Percentiles rank a stretch among this genome's conserved stretches.
Evolutionary conservation across 169 alveolate species (phyloP).

Genomic region (Plasmodium gaboni): DNA sequence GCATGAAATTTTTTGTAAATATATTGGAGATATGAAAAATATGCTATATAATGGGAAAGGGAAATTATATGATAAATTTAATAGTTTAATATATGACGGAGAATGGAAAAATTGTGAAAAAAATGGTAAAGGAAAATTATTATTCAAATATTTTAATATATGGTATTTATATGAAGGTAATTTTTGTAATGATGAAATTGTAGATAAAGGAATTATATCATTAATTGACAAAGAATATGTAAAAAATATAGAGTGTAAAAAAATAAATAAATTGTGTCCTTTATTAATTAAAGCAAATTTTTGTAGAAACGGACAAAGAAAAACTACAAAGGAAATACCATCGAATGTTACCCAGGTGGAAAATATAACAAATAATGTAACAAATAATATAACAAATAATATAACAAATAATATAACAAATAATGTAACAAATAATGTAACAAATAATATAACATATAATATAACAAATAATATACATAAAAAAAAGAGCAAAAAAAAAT

Average conservation of each 20-base stretch:
- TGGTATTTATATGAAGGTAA: conserved; percentile 77
- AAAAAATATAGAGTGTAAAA: conserved; percentile 27
- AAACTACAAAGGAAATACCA: background rate
- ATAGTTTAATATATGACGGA: conserved; percentile 74
- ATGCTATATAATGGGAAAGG: conserved; percentile 72
- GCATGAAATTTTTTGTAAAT: conserved; percentile 51
- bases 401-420: too few species aligned
- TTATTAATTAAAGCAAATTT: conserved; percentile 68
- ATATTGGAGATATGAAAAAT: conserved; percentile 71
- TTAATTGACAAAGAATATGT: conserved; percentile 75
- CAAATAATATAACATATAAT: too few species aligned
- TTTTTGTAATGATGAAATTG: conserved; percentile 59
- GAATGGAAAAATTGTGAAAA: conserved; percentile 60
- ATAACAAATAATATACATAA: background rate
- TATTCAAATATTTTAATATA: conserved; percentile 68
- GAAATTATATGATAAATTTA: conserved; percentile 66
- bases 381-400: too few species aligned
- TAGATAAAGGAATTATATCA: conserved; percentile 67
- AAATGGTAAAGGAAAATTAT: conserved; percentile 72
- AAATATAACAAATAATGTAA: too few species aligned
- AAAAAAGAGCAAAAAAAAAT: background rate
- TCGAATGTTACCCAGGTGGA: too few species aligned
- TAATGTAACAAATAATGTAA: too few species aligned
- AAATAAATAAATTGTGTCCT: conserved; percentile 75
- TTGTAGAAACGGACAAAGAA: background rate